Conservation (phyloP, 768 basidiomycete genomes). For the button mushroom (Agaricus bisporus) region DNA sequence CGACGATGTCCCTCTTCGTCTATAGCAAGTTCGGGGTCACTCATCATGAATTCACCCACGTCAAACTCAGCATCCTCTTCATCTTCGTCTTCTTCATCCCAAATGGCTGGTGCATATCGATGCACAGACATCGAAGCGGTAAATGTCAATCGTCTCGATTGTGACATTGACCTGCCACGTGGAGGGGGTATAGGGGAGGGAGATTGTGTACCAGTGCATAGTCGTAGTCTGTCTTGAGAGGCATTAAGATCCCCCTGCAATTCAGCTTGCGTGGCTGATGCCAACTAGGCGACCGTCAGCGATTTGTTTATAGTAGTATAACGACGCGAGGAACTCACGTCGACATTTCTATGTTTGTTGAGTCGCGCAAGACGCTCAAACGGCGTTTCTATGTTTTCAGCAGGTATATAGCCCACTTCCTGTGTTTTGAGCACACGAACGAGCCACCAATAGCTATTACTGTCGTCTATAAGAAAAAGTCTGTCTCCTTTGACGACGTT, state of each 20-base stretch:
- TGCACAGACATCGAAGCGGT: constrained; percentile 59
- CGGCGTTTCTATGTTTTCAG: constrained; percentile 98
- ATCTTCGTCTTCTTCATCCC: constrained; percentile 75
- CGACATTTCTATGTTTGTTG: constrained; percentile 96
- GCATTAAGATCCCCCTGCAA: constrained; percentile 45
- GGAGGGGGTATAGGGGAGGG: constrained; percentile 40
- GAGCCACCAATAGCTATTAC: constrained; percentile 99
- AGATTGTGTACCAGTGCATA: constrained; percentile 37
- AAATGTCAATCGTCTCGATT: constrained; percentile 60
- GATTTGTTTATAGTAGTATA: constrained; percentile 2
- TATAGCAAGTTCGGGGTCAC: constrained; percentile 45
- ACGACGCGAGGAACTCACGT: constrained; percentile 48
- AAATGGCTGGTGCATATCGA: constrained; percentile 78
- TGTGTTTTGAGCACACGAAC: constrained; percentile 98
- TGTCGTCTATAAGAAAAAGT: constrained; percentile 94
- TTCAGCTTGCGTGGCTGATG: constrained; percentile 69
- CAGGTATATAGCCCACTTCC: constrained; percentile 98
- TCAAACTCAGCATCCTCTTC: constrained; percentile 63
- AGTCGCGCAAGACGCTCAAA: constrained; percentile 92
- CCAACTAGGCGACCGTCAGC: constrained; percentile 42
- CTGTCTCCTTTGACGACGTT: constrained; percentile 98
- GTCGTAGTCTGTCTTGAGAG: constrained; percentile 47
- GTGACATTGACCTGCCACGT: constrained; percentile 28
- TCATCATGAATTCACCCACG: constrained; percentile 62
- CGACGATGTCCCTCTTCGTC: constrained; percentile 33